Evolutionary conservation across 2,329 filamentous ascomycete genomes (phyloP).

Genomic region (Hymenoscyphus albidus): DNA sequence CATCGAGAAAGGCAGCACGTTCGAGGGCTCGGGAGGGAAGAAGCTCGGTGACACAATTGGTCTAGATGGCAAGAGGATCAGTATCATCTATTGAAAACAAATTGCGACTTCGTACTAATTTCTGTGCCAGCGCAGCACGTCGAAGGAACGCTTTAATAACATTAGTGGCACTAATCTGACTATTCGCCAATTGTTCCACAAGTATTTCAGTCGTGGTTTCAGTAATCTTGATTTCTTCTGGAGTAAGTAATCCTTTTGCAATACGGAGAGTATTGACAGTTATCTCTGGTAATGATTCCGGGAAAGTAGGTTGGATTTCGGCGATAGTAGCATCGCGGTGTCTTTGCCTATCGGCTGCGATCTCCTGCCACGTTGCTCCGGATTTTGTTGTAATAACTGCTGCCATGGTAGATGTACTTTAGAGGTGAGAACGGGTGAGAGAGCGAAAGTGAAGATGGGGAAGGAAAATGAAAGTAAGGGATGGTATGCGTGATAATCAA

Average conservation of each 20-base stretch:
- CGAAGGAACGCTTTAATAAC: constrained; percentile 48
- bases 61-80: constrained; percentile 26
- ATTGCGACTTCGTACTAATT: constrained; percentile 36
- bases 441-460: background rate
- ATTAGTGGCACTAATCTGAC: constrained; percentile 43
- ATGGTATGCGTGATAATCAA: background rate
- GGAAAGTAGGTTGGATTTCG: constrained; percentile 39
- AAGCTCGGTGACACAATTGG: constrained; percentile 45
- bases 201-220: constrained; percentile 42
- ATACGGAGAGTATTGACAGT: constrained; percentile 44
- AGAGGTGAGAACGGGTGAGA: background rate
- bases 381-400: constrained; percentile 29
- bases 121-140: constrained; percentile 50
- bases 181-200: constrained; percentile 41
- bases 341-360: constrained; percentile 43
- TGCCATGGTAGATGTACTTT: constrained; percentile 20
- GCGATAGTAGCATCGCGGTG: constrained; percentile 45
- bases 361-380: constrained; percentile 43
- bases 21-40: constrained; percentile 36
- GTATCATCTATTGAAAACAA: background rate
- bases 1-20: constrained; percentile 36
- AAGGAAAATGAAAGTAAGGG: background rate
- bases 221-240: constrained; percentile 47
- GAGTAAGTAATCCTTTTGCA: constrained; percentile 43
- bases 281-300: constrained; percentile 36